Evolutionary conservation across 2,329 filamentous ascomycete genomes (phyloP).

Genomic region (Plenodomus tracheiphilus): DNA sequence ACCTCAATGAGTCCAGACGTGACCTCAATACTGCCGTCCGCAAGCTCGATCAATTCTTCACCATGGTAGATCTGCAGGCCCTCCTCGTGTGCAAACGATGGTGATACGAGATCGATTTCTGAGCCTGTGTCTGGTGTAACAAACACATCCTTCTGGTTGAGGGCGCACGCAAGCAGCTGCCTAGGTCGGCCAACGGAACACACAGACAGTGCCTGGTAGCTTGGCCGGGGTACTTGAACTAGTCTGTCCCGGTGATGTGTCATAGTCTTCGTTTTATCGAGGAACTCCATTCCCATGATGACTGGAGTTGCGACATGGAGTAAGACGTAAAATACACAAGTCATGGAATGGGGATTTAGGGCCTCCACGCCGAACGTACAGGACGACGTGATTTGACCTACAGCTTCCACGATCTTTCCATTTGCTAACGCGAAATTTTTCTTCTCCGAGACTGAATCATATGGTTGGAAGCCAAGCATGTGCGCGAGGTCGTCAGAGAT

Average conservation of each 20-base stretch:
- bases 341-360: neutral
- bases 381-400: neutral
- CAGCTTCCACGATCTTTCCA: slow-evolving; percentile 4
- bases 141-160: slow-evolving; percentile 1
- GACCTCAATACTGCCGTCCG: slow-evolving; percentile 4
- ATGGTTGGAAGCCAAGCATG: neutral
- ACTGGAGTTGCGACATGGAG: slow-evolving; percentile 6
- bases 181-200: slow-evolving; percentile 2
- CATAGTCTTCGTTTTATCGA: slow-evolving; percentile 11
- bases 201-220: slow-evolving; percentile 3
- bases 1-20: slow-evolving; percentile 1
- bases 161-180: slow-evolving; percentile 1
- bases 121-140: slow-evolving; percentile 10
- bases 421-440: slow-evolving; percentile 5
- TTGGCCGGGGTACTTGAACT: slow-evolving; percentile 3
- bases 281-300: slow-evolving; percentile 11
- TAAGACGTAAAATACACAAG: slow-evolving; percentile 11
- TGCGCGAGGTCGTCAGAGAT: slow-evolving; percentile 8
- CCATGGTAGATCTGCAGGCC: neutral
- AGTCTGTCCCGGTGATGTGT: slow-evolving; percentile 7
- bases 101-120: slow-evolving; percentile 10
- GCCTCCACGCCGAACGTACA: slow-evolving; percentile 3
- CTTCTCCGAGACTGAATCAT: neutral
- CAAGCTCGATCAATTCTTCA: slow-evolving; percentile 2
- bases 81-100: slow-evolving; percentile 1